Evolutionary conservation across 352 stramenopile genomes (phyloP).

Genomic region (Albugo laibachii): DNA sequence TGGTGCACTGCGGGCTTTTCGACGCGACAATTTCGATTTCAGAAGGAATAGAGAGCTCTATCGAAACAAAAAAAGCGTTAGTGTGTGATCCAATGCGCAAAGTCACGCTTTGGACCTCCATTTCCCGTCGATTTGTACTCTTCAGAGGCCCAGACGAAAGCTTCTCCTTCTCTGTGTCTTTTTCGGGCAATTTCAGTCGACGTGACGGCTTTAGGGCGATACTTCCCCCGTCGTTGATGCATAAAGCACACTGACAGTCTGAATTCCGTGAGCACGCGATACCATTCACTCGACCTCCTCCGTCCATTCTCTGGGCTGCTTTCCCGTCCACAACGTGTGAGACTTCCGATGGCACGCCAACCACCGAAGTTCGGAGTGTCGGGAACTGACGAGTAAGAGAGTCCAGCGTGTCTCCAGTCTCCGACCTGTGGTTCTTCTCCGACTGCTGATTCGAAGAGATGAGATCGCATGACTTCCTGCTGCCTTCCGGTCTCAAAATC

Average conservation of each 20-base stretch:
- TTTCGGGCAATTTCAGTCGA: neutral
- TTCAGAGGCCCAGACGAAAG: neutral
- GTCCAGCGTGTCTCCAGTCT: slow-evolving; percentile 28
- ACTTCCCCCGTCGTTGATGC: slow-evolving; percentile 7
- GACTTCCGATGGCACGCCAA: neutral
- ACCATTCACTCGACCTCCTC: neutral
- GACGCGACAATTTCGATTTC: slow-evolving; percentile 64
- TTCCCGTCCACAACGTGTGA: neutral
- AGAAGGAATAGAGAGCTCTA: slow-evolving; percentile 53
- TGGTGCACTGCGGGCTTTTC: slow-evolving; percentile 43
- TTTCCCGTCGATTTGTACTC: slow-evolving; percentile 3
- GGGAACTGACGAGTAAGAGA: slow-evolving; percentile 39
- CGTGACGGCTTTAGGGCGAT: slow-evolving; percentile 2
- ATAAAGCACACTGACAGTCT: neutral
- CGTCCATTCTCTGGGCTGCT: neutral
- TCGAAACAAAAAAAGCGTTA: neutral
- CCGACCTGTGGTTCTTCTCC: neutral
- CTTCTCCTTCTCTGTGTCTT: neutral
- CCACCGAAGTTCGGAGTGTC: slow-evolving; percentile 9
- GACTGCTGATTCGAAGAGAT: neutral
- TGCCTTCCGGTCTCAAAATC: slow-evolving; percentile 4
- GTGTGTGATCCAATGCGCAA: neutral
- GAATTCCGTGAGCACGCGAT: neutral
- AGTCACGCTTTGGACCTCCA: slow-evolving; percentile 28
- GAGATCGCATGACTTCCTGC: neutral